Percentiles rank a stretch among this genome's conserved stretches.
phyloP scores from a whole-genome alignment of 2,329 filamentous ascomycete genomes.

The Intubia oerlemansii region DNA sequence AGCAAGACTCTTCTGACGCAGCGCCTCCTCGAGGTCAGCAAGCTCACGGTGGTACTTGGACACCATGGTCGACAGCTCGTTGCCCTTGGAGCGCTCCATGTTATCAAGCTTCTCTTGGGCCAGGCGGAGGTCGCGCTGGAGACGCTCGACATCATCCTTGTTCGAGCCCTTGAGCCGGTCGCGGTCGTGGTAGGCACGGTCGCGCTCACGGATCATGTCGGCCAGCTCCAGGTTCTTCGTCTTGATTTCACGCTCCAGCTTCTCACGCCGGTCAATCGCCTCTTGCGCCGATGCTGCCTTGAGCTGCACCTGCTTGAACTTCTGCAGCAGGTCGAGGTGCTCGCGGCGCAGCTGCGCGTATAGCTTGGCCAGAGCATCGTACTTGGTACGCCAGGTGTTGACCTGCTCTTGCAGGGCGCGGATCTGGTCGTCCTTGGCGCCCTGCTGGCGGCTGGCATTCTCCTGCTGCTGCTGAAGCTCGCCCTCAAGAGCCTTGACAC shows the following conservation, averaged over 20 bases:
- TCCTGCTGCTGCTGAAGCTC: slow-evolving; percentile 66
- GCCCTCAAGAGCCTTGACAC: slow-evolving; percentile 79
- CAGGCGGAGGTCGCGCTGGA: slow-evolving; percentile 82
- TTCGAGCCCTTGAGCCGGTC: slow-evolving; percentile 71
- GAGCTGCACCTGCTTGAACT: slow-evolving; percentile 87
- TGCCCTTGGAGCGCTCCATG: slow-evolving; percentile 78
- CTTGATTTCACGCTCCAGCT: slow-evolving; percentile 92
- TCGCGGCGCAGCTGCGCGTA: slow-evolving; percentile 93
- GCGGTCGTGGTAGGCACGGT: slow-evolving; percentile 81
- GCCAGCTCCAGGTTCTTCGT: slow-evolving; percentile 98
- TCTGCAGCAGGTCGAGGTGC: slow-evolving; percentile 83
- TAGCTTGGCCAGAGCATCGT: slow-evolving; percentile 86
- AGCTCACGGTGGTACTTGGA: slow-evolving; percentile 95
- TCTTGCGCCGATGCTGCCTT: slow-evolving; percentile 96
- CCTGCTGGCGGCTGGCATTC: slow-evolving; percentile 67
- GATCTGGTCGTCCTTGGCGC: slow-evolving; percentile 89
- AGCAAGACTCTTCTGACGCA: slow-evolving; percentile 69
- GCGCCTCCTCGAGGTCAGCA: slow-evolving; percentile 82
- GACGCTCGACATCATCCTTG: slow-evolving; percentile 84
- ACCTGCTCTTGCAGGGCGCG: slow-evolving; percentile 85
- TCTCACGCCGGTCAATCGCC: slow-evolving; percentile 84
- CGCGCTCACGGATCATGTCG: slow-evolving; percentile 94
- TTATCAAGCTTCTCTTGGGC: slow-evolving; percentile 84
- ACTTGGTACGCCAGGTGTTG: slow-evolving; percentile 94
- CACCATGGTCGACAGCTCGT: slow-evolving; percentile 83